Conservation (phyloP, 108 stramenopile species). For the Cyclostephanos invisitatus region DNA sequence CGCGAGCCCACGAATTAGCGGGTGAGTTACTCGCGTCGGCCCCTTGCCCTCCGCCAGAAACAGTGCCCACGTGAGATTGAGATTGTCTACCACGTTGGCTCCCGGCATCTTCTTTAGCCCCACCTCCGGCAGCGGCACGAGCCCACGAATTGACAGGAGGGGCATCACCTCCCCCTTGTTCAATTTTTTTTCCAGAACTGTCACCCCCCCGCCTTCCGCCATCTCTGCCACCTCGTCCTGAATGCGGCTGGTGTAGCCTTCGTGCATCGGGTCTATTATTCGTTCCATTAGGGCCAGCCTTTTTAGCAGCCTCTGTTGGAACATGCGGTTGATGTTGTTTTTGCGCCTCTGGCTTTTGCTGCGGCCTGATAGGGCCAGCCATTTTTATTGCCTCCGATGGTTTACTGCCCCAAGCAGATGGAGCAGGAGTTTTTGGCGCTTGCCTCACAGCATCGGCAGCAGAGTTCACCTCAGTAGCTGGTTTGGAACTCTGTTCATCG, state of each 20-base stretch:
- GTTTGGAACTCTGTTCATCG: constrained; percentile 12
- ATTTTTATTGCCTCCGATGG: constrained; percentile 40
- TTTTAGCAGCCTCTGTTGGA: constrained; percentile 33
- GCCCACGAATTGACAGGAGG: constrained; percentile 31
- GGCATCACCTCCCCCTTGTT: constrained; percentile 17
- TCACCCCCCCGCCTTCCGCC: constrained; percentile 23
- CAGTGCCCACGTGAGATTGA: constrained; percentile 32
- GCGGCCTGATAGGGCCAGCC: constrained; percentile 36
- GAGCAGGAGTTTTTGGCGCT: constrained; percentile 32
- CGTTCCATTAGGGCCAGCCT: constrained; percentile 29
- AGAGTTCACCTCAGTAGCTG: constrained; percentile 14
- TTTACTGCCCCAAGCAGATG: constrained; percentile 44
- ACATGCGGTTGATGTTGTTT: constrained; percentile 13
- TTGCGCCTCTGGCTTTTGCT: constrained; percentile 21
- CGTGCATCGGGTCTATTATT: constrained; percentile 19
- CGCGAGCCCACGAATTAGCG: constrained; percentile 38
- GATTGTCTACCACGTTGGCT: constrained; percentile 12
- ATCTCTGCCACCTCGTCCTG: constrained; percentile 17
- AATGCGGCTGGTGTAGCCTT: constrained; percentile 16
- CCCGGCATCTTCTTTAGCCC: constrained; percentile 36
- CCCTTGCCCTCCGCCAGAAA: constrained; percentile 29
- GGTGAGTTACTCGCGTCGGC: constrained; percentile 14
- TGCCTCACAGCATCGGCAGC: constrained; percentile 12
- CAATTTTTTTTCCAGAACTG: constrained; percentile 19
- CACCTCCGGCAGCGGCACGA: constrained; percentile 39